These are phyloP conservation scores for Helianthus annuus DNA, from an alignment of 129 eudicot species.

Conservation along the genomic window HanXRQr2.0-SUNRISE NC_035435.2:666316-666815, in stretches of 20 bases:
- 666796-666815: constrained; percentile 32
- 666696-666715: constrained; percentile 56
- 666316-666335: constrained; percentile 53
- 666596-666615: constrained; percentile 4
- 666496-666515: constrained; percentile 6
- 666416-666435: background rate
- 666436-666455: background rate
- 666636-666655: constrained; percentile 28
- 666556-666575: constrained; percentile 80
- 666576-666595: constrained; percentile 45
- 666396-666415: constrained; percentile 57
- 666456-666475: constrained; percentile 1
- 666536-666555: constrained; percentile 62
- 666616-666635: constrained; percentile 28
- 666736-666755: constrained; percentile 55
- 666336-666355: constrained; percentile 74
- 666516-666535: constrained; percentile 13
- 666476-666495: background rate
- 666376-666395: constrained; percentile 50
- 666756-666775: background rate
- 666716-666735: constrained; percentile 52
- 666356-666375: constrained; percentile 43
- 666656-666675: constrained; percentile 39
- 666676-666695: constrained; percentile 37
- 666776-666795: constrained; percentile 7